Base-by-base conservation (phyloP, 2,329 filamentous ascomycete genomes). In the Monilinia vaccinii-corymbosi region DNA sequence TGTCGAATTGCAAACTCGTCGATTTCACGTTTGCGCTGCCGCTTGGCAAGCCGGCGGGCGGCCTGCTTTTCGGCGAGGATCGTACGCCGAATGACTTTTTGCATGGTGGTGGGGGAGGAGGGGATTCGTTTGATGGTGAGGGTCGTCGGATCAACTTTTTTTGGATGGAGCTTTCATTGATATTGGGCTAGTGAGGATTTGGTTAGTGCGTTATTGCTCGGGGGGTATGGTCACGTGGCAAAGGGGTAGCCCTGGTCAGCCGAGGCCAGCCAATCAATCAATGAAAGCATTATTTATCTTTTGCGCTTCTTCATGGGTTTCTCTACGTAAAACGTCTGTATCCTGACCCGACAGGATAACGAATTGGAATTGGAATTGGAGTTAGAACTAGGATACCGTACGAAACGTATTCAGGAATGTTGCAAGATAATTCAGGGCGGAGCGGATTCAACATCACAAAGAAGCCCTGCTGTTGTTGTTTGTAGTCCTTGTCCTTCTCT, bases 81-180 rank as follows among this genome's bases (percentile, higher is more conserved):
- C 58, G 86, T 84, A 67, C 86, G 83, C 69, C 82, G 82, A 64
- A 86, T 77, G 64, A 90, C 78, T 74, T 86, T 88, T 75, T 90
- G 84, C 88, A 90, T 91, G 50, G 50, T 65, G 66, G 63, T 65
- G 59, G 56, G 55, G 47, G 60, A 36, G 58, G 31, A 21, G 42
- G 50, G 32, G 25, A 21, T 56, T 59, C 45, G 49, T 53, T 47
- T 60, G 51, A 38, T 55, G 31, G 36, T 55, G 45, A 45, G 36
- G 38, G 44, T 49, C 25, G 7, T 34, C 31, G 31, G 57, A 55
- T 59, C 47, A 53, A 59, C 57, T 59, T 59, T 59, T 59, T 59
- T 55, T 59, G 57, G 57, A 59, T 53, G 57, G 57, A 59, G 57
- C 57, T 59, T 55, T 45, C 40, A 18, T 40, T 55, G 57, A 55